A percentile compares a stretch with the other conserved stretches of the same genome.
Conservation (phyloP, 164 flowering plant genomes). For the Saururus chinensis region DNA sequence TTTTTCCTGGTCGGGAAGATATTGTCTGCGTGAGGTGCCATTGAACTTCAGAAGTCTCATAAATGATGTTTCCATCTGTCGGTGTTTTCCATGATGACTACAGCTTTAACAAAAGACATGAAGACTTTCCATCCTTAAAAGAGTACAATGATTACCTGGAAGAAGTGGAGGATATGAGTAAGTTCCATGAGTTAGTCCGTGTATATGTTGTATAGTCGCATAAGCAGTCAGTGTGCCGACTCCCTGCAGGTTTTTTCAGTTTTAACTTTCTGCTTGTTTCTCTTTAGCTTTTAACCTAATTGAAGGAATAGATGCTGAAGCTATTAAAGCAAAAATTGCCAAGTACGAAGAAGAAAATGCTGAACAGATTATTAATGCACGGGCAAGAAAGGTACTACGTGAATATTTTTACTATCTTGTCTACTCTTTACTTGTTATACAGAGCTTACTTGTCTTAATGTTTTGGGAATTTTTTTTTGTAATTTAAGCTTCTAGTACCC, state of each 20-base stretch:
- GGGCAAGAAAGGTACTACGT: conserved; percentile 73
- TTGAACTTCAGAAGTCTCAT: not conserved
- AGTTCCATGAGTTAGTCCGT: conserved; percentile 13
- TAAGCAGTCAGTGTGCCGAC: not conserved
- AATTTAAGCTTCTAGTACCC: not conserved
- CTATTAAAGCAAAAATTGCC: conserved; percentile 70
- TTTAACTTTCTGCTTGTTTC: not conserved
- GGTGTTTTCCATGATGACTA: not conserved
- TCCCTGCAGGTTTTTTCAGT: no score
- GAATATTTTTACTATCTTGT: no score
- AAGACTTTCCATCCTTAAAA: conserved; percentile 74
- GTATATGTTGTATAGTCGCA: not conserved
- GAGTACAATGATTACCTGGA: conserved; percentile 95
- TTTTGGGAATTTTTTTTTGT: not conserved
- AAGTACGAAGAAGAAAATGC: conserved; percentile 78
- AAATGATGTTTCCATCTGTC: not conserved
- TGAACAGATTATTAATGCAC: conserved; percentile 74
- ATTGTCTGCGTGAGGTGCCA: not conserved
- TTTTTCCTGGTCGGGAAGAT: no score
- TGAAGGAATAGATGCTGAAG: conserved; percentile 66
- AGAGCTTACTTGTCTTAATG: no score
- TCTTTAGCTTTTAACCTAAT: conserved; percentile 50
- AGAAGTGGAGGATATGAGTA: conserved; percentile 96
- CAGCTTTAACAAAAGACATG: conserved; percentile 87
- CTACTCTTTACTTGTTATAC: no score